Conservation (phyloP, 345 rosid species). For the Syzygium oleosum region DNA sequence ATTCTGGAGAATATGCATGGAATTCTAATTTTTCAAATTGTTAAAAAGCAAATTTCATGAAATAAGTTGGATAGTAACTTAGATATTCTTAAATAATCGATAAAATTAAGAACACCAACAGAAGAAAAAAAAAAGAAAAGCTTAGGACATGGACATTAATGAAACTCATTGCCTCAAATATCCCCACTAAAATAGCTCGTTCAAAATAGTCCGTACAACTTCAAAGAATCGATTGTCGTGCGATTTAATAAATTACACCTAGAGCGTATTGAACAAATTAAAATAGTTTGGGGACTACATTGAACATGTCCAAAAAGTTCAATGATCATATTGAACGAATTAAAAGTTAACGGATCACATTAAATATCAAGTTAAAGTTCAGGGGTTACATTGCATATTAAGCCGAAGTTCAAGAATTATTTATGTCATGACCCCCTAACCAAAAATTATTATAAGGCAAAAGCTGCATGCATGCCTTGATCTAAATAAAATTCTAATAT, state of each 20-base stretch:
- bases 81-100: background rate
- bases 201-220: background rate
- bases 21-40: background rate
- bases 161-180: no score
- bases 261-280: no score
- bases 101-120: background rate
- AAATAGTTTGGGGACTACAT: no score
- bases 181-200: rapidly evolving
- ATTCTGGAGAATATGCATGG: background rate
- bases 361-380: no score
- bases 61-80: background rate
- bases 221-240: no score
- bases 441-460: background rate
- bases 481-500: background rate
- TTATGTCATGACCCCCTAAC: background rate
- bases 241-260: no score
- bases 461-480: background rate
- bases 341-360: no score
- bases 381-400: no score
- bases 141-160: no score
- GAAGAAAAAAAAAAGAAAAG: background rate
- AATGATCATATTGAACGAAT: no score
- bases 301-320: no score
- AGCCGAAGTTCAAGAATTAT: no score
- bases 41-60: background rate